Percentiles rank a stretch among this genome's conserved stretches.
These are phyloP conservation scores for Lodderomyces orthopsilosis DNA, from an alignment of 1,139 yeast genomes.

Conservation along the genomic window DNA sequence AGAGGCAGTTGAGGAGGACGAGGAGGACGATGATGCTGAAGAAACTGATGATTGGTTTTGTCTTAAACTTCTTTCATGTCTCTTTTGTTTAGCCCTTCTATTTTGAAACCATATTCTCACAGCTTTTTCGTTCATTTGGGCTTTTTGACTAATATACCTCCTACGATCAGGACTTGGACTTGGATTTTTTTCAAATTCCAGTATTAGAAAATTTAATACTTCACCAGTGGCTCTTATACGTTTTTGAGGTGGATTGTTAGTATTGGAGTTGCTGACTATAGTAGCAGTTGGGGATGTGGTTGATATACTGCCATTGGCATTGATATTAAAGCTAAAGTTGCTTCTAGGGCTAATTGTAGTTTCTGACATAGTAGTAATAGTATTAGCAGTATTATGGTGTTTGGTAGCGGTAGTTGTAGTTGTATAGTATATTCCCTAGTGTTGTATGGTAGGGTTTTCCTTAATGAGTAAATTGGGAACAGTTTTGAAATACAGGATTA, in stretches of 20 bases:
- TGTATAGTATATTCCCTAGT: background rate
- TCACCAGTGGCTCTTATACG: constrained; percentile 78
- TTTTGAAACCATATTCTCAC: constrained; percentile 96
- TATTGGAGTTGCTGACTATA: background rate
- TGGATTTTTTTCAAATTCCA: constrained; percentile 70
- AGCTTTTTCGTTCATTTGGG: constrained; percentile 88
- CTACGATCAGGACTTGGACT: constrained; percentile 69
- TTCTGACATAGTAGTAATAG: background rate
- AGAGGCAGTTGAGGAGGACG: background rate
- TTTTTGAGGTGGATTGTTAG: constrained; percentile 17
- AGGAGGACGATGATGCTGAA: constrained; percentile 3
- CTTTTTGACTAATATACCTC: constrained; percentile 66
- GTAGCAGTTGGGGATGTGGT: background rate
- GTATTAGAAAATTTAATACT: constrained; percentile 64
- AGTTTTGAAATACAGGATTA: too few species aligned
- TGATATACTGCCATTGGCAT: background rate
- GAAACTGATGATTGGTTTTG: constrained; percentile 3
- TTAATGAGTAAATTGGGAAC: too few species aligned
- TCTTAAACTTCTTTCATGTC: constrained; percentile 43
- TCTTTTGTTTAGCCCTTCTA: constrained; percentile 77
- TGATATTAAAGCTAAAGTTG: background rate
- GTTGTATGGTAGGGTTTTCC: too few species aligned
- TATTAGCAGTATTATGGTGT: too few species aligned
- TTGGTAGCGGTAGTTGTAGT: background rate
- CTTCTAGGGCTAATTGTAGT: background rate